Evolutionary conservation across 176 grass and related monocot species (phyloP).

Genomic region (Saccharum spontaneum): DNA sequence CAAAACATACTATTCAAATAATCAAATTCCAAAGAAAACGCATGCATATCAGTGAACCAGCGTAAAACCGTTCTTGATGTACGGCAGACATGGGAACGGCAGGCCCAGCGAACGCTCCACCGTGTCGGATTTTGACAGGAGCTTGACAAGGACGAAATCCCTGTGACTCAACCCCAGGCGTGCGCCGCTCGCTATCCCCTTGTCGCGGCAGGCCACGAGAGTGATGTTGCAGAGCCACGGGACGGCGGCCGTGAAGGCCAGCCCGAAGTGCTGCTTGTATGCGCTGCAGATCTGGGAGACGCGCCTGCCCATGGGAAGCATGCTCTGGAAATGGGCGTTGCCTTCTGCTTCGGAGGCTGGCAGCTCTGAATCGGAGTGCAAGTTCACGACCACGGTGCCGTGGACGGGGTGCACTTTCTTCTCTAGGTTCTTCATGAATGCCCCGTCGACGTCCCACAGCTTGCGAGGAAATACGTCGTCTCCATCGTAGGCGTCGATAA

Average conservation of each 20-base stretch:
- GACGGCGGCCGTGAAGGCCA: conserved; percentile 50
- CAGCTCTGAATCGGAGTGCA: conserved; percentile 64
- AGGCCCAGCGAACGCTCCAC: conserved; percentile 51
- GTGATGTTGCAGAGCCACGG: conserved; percentile 89
- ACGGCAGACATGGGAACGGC: conserved; percentile 72
- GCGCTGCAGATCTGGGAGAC: conserved; percentile 60
- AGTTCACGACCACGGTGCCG: conserved; percentile 85
- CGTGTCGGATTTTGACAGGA: conserved; percentile 54
- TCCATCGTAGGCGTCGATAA: conserved; percentile 85
- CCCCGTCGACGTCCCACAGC: conserved; percentile 68
- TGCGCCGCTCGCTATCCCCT: neutral
- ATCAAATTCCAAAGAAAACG: neutral
- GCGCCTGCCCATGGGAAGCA: conserved; percentile 53
- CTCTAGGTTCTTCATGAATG: conserved; percentile 67
- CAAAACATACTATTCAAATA: neutral
- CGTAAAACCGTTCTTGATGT: conserved; percentile 65
- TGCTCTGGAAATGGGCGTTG: conserved; percentile 29
- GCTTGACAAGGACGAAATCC: conserved; percentile 59
- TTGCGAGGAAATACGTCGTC: conserved; percentile 83
- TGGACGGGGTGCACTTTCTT: conserved; percentile 66
- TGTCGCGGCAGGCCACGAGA: conserved; percentile 63
- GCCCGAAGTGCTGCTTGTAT: conserved; percentile 77
- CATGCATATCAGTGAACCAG: conserved; percentile 46
- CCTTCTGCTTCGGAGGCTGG: neutral
- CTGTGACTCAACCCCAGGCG: conserved; percentile 9